Evolutionary conservation across 345 rosid species (phyloP), one percentile per base, ranked within the genome.

Genomic region (Reutealis trisperma): DNA sequence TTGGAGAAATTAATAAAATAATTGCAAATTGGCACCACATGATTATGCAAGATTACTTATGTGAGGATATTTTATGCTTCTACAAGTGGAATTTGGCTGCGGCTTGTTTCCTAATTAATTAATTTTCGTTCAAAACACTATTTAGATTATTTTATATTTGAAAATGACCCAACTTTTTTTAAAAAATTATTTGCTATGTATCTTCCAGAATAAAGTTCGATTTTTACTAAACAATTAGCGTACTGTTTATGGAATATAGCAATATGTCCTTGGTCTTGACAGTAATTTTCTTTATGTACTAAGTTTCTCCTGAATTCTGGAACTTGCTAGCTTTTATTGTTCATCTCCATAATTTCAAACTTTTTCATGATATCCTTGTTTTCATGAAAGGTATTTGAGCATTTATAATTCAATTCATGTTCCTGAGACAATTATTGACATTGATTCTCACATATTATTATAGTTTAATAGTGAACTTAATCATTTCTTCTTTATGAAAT

Each of bases 71-170:
- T 19, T 12, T 9, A 1, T 6, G 5, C 0, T 7, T 71, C 27
- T 37, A 37, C 25, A 37, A 34, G 51, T 71, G 63, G 52, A 61
- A 60, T 44, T 73, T 62, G 54, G 42, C 68, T 18, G 57, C 68
- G 22, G 62, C 15, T 42, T 14, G 1, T 22, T 34, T 24, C 45
- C 62, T 73, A 45, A 45, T 62, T 45, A 24, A 60, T 58, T 37
- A 0, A 34, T 0, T 14, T 45, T 42, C 16, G 7, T 25, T 73
- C 9, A 65, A 18, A 16, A 37, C 21, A 4, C 55, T 13, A 51
- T 51, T 41, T 15, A 11, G 18, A 65, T 65, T 32, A 65, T 41
- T 34, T 15, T 12, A 7, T 2, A 9, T 65, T 42, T 65, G 70
- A 65, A 65, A 65, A 65, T n/a, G 47, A 65, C 45, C 5, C 3